Evolutionary conservation across 148 eudicot species (phyloP), one percentile per base, ranked within the genome.

Genomic region (Oxyria digyna): DNA sequence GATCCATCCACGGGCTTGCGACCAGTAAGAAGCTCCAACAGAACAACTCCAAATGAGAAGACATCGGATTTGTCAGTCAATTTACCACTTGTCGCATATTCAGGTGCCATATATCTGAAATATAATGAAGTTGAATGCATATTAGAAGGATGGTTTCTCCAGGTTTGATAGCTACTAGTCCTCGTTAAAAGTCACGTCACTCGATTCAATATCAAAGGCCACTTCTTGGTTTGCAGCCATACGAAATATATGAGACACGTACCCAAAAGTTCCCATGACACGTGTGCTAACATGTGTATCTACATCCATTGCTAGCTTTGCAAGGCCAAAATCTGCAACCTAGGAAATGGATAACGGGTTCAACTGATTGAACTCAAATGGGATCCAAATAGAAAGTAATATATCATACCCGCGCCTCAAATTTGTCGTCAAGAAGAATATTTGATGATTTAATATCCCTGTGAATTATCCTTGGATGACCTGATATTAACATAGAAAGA

Each of bases 221-320:
- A 14, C 20, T 31, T 59, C 20, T 59, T 59, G 20, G 3, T 59
- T 11, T 0, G 18, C 6, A 59, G 18, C 18, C 65, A 29, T 13
- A 27, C 20, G 12, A 21, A 20, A 33, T 26, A 31, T 40, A 70
- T 54, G 9, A 35, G 68, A n/a, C 21, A 66, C 82, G 35, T 67
- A 88, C 94, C 94, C 94, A 55, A 88, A 88, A 42, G 90, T 88
- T 80, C 94, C 94, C 87, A 88, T 84, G 49, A 88, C 94, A 72
- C 94, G 89, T 14, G 94, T 88, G 27, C 89, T 73, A 67, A 88
- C 81, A 62, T 88, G 94, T 1, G 94, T 80, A 66, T 84, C 81
- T 41, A 78, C 76, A 68, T 85, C 89, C 77, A 74, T 68, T 49
- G 87, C 85, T 67, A 87, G 74, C 75, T 83, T 87, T 74, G 93